Conservation (phyloP, 2,329 filamentous ascomycete genomes). For the Colletotrichum sp. region DNA sequence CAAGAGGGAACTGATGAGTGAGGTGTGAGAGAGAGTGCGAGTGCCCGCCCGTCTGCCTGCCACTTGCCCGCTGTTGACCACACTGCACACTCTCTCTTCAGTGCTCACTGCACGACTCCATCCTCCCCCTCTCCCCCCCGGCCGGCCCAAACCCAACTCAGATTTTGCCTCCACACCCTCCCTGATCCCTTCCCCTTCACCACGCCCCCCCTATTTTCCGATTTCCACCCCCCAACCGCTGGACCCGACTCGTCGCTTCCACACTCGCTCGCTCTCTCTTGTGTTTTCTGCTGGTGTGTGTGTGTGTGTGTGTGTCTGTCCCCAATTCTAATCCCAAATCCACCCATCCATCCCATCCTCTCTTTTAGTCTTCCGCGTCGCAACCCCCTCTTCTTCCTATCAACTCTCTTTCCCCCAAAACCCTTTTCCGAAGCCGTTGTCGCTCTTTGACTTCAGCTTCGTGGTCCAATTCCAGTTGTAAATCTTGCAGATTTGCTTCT, state of each 20-base stretch:
- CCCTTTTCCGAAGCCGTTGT: constrained; percentile 27
- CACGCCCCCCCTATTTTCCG: not conserved
- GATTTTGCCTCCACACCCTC: constrained; percentile 12
- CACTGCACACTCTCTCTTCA: not conserved
- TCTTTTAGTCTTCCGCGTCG: constrained; percentile 23
- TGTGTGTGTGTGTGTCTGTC: constrained; percentile 12
- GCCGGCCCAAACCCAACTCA: constrained; percentile 13
- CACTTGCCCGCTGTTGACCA: not conserved
- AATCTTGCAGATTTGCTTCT: constrained; percentile 56
- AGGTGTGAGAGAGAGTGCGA: not conserved
- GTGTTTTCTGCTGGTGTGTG: not conserved
- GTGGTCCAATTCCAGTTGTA: constrained; percentile 65
- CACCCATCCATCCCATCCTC: constrained; percentile 22
- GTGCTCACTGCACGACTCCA: not conserved
- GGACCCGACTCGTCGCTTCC: constrained; percentile 20
- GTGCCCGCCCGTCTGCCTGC: not conserved
- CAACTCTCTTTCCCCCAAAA: constrained; percentile 33
- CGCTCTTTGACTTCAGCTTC: constrained; percentile 27
- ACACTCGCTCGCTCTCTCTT: not conserved
- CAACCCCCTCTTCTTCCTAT: constrained; percentile 29
- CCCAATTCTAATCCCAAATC: constrained; percentile 21
- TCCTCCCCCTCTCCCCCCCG: not conserved
- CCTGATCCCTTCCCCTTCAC: not conserved
- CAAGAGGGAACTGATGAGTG: not conserved
- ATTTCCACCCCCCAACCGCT: constrained; percentile 9